Evolutionary conservation across 1,284 basidiomycete species (phyloP), one percentile per base, ranked within the genome.

Genomic region (Ganoderma leucocontextum): DNA sequence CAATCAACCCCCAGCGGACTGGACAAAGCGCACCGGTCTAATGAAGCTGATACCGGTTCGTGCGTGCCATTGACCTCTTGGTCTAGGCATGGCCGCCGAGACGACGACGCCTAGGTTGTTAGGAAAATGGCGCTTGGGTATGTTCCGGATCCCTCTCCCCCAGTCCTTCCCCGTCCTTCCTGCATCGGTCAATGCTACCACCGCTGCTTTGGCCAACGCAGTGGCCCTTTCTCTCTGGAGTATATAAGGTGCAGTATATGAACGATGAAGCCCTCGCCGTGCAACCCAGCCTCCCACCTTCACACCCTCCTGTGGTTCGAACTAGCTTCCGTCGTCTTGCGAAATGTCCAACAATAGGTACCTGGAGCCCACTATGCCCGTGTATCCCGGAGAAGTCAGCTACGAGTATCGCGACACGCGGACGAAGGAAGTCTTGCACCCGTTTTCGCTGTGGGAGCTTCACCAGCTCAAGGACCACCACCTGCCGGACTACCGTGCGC

Each of bases 381-480:
- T 52, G 47, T 12, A 12, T 13, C 47, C 47, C 12, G 47, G 47
- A 52, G 47, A 52, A 25, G 47, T 52, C 47, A 52, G 47, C 47
- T 52, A 13, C 47, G 22, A 12, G 22, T 52, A 52, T 12, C 47
- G 22, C 22, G 47, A 52, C 47, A 52, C 22, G 22, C 47, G 12
- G 47, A 52, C 47, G 22, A 10, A 25, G 22, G 47, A 52, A 25
- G 22, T 25, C 47, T 13, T 5, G 10, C 47, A 52, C 47, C 47
- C 47, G 4, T 52, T 52, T 12, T 52, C 47, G 47, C 22, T 52
- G 22, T 52, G 47, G 22, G 47, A 52, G 47, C 47, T 52, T 25
- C 22, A 52, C 47, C 47, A 52, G 47, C 47, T 52, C 47, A 52
- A 52, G 47, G 22, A 52, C 5, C 47, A 52, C n/a, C 47, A 52